Evolutionary conservation across 176 grass and related monocot species (phyloP).

Genomic region (Triticum dicoccoides): DNA sequence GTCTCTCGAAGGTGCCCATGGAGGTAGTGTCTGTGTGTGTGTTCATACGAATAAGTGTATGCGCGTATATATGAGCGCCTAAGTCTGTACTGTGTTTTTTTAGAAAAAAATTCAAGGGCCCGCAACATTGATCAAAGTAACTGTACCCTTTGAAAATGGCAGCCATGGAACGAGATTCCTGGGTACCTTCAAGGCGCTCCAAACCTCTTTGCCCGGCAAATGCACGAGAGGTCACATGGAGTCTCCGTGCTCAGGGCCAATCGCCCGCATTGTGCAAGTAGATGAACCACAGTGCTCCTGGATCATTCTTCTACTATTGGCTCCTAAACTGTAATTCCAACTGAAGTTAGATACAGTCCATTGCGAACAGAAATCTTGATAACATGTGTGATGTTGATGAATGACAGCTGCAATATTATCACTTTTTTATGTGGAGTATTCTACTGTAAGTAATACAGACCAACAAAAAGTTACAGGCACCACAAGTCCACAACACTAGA

Average conservation of each 20-base stretch:
- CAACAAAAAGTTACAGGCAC: too few relatives aligned
- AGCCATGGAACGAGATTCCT: not conserved
- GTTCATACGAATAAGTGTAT: too few relatives aligned
- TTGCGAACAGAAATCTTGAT: not conserved
- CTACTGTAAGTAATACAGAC: too few relatives aligned
- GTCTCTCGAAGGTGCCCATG: too few relatives aligned
- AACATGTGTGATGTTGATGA: not conserved
- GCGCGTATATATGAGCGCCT: too few relatives aligned
- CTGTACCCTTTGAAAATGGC: not conserved
- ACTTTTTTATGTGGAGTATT: not conserved
- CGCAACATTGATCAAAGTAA: not conserved
- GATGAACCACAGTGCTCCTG: not conserved
- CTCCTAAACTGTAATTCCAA: not conserved
- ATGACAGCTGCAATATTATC: not conserved
- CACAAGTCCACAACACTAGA: too few relatives aligned
- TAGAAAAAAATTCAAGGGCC: not conserved
- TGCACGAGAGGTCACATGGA: slow-evolving; percentile 37
- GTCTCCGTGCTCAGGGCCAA: slow-evolving; percentile 16
- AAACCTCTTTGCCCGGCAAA: slow-evolving; percentile 10
- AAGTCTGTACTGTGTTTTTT: too few relatives aligned
- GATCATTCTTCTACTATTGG: not conserved
- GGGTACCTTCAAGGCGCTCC: not conserved
- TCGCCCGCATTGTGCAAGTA: slow-evolving; percentile 14
- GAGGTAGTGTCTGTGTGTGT: too few relatives aligned
- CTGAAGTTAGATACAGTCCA: not conserved